Evolutionary conservation across 2,329 filamentous ascomycete species (phyloP), one percentile per base, ranked within the genome.

Genomic region (Diaporthe helianthi): DNA sequence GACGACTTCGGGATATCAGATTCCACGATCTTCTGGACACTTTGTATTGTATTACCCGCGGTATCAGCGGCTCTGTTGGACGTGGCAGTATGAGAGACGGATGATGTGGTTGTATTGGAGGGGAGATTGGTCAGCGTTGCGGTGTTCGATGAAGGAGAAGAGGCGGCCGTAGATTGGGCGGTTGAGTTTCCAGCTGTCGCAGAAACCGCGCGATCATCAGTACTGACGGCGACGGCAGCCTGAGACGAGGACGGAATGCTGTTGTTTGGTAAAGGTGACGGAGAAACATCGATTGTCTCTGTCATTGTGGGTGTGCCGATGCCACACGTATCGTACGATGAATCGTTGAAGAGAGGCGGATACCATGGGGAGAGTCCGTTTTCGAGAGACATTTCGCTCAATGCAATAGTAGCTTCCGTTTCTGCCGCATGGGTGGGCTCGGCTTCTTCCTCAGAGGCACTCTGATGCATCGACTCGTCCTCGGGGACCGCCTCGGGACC

Each of bases 401-500:
- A 46, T 41, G 36, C 24, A 47, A 24, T 8, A 31, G 64, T 49
- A 17, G 31, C 19, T n/a, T 51, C 10, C 4, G 26, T 38, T 17
- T 64, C 67, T 22, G 38, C 61, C 22, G 38, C 41, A 10, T 22
- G 31, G 15, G 49, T 71, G 15, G 24, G 24, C 4, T 68, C 52
- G 22, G 71, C 53, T 33, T 75, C 49, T 31, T 49, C 41, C 24
- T 49, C 36, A 3, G 69, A 17, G 46, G 55, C 7, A 46, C 60
- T 53, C 38, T 61, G 47, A 26, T 75, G 66, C 17, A 73, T 66
- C 19, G 74, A 71, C 29, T 72, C 55, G 13, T 72, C 55, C 51
- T 80, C 77, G n/a, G 79, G 76, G 3, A 76, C 73, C 33, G 74
- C 75, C 67, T 83, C 79, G 31, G 76, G 71, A 55, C 74, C 74